Evolutionary conservation across 2,329 filamentous ascomycete genomes (phyloP).

Genomic region (Akanthomyces muscarius): DNA sequence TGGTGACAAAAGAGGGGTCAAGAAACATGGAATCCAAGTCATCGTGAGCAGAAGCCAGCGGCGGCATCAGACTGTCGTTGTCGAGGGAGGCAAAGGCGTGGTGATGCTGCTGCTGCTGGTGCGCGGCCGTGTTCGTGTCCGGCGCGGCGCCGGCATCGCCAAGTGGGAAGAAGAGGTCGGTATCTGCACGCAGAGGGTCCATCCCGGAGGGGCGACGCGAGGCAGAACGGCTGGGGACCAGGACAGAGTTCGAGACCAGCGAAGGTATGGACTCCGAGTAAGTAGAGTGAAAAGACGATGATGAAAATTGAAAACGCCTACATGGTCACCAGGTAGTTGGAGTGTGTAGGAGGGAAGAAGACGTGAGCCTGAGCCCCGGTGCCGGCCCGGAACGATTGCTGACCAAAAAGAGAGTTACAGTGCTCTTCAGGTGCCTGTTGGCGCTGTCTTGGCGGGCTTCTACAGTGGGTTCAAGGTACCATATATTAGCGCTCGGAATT

Average conservation of each 20-base stretch:
- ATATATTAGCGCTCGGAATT: too few species aligned
- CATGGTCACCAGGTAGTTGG: not conserved
- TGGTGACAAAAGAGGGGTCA: not conserved
- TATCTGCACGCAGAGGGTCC: slow-evolving; percentile 6
- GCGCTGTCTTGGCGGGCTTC: not conserved
- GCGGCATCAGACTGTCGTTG: not conserved
- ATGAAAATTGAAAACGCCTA: not conserved
- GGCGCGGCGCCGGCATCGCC: slow-evolving; percentile 12
- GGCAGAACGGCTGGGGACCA: not conserved
- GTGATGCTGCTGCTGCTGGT: too few species aligned
- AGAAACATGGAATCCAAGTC: slow-evolving; percentile 7
- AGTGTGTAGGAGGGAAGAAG: not conserved
- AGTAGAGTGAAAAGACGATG: not conserved
- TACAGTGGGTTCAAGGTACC: not conserved
- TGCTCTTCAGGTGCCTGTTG: not conserved
- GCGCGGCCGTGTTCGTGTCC: slow-evolving; percentile 3
- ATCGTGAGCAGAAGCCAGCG: not conserved
- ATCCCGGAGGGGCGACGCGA: not conserved
- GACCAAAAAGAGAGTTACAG: not conserved
- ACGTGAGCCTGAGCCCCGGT: not conserved
- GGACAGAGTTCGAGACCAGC: not conserved
- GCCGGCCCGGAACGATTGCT: not conserved
- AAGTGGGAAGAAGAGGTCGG: slow-evolving; percentile 5
- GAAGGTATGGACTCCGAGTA: not conserved
- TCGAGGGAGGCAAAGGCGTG: not conserved